Evolutionary conservation across 345 rosid species (phyloP).

Genomic region (Gynandropsis gynandra): DNA sequence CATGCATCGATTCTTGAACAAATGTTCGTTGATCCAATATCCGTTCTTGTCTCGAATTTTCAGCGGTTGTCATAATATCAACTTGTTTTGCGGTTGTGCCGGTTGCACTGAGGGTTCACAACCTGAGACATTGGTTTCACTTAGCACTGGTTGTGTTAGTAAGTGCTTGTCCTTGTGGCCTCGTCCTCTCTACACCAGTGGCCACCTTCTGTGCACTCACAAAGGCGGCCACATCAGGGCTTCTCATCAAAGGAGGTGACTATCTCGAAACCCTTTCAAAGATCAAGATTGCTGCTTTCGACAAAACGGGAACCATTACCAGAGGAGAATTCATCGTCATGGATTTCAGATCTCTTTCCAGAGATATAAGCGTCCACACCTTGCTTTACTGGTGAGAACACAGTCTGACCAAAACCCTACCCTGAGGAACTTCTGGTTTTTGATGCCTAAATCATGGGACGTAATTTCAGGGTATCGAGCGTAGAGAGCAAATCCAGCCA

Average conservation of each 20-base stretch:
- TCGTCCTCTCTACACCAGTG: conserved; percentile 86
- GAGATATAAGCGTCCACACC: conserved; percentile 33
- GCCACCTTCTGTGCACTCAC: conserved; percentile 89
- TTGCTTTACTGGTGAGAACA: conserved; percentile 61
- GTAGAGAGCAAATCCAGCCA: conserved; percentile 86
- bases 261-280: conserved; percentile 69
- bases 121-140: conserved; percentile 53
- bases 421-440: not conserved
- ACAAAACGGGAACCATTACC: conserved; percentile 91
- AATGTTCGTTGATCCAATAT: no score
- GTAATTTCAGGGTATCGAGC: conserved; percentile 68
- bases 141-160: conserved; percentile 81
- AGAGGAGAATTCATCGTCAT: conserved; percentile 79
- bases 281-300: conserved; percentile 64
- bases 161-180: conserved; percentile 92
- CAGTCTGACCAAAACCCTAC: no score
- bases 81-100: conserved; percentile 48
- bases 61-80: conserved; percentile 48
- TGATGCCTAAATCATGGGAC: not conserved
- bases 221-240: conserved; percentile 73
- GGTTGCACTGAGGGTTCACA: conserved; percentile 29
- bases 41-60: conserved; percentile 12
- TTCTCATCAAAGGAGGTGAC: conserved; percentile 80
- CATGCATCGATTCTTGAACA: no score
- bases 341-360: conserved; percentile 42